phyloP scores from a whole-genome alignment of 176 grass and related monocot genomes.

The Carex scoparia region DNA sequence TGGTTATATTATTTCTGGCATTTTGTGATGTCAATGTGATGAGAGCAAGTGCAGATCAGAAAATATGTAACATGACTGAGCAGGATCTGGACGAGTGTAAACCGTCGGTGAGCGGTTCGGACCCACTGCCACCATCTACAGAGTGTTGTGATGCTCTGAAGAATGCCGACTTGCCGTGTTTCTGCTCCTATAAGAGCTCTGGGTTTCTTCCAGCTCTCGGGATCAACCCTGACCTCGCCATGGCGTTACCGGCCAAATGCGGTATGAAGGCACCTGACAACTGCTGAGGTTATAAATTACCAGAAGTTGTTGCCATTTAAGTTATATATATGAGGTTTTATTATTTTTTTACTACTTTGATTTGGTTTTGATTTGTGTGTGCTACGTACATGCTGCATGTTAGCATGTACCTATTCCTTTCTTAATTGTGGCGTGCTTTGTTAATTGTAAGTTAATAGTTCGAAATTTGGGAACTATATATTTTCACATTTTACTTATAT shows the following conservation, averaged over 20 bases:
- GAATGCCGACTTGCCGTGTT: constrained; percentile 41
- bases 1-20: constrained; percentile 4
- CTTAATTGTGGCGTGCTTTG: too few species aligned
- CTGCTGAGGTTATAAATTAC: constrained; percentile 21
- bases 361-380: too few species aligned
- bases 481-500: too few species aligned
- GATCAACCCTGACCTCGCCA: constrained; percentile 57
- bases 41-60: constrained; percentile 1
- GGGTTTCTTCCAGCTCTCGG: constrained; percentile 38
- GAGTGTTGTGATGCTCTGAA: constrained; percentile 41
- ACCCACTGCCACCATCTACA: constrained; percentile 29
- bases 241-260: constrained; percentile 51
- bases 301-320: not conserved
- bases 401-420: too few species aligned
- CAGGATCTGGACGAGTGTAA: constrained; percentile 44
- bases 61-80: constrained; percentile 45
- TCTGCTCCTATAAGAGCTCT: constrained; percentile 59
- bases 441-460: too few species aligned
- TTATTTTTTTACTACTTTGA: not conserved
- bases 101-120: constrained; percentile 44
- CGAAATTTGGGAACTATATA: too few species aligned
- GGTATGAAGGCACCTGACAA: constrained; percentile 25
- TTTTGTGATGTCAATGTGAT: not conserved
- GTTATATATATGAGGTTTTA: not conserved
- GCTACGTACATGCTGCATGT: too few species aligned